These are phyloP conservation scores for Leucocoprinus birnbaumii DNA, from an alignment of 768 basidiomycete genomes.

Conservation along the genomic window DNA sequence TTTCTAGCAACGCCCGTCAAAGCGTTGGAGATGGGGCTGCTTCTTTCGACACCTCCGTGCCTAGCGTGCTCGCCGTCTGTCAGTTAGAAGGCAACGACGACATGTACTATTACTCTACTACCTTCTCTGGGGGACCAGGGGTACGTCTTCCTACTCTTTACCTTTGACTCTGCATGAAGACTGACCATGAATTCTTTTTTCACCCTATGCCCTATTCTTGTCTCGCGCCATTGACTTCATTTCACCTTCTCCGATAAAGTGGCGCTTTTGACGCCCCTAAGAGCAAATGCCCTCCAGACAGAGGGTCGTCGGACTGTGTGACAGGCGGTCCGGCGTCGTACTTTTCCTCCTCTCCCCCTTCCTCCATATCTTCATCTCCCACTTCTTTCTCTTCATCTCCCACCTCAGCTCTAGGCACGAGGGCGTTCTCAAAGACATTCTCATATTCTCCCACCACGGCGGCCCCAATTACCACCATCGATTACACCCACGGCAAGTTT, in stretches of 20 bases:
- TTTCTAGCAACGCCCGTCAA: constrained; percentile 86
- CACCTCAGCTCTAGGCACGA: constrained; percentile 2
- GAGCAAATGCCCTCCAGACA: constrained; percentile 90
- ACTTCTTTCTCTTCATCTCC: constrained; percentile 19
- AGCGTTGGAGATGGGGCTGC: constrained; percentile 97
- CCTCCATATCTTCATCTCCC: constrained; percentile 28
- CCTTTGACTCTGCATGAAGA: background rate
- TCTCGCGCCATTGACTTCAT: no score
- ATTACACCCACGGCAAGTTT: constrained; percentile 14
- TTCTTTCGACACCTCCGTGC: constrained; percentile 65
- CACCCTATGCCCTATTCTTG: constrained; percentile 7
- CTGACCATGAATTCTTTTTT: background rate
- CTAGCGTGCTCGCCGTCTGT: constrained; percentile 84
- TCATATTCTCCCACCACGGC: constrained; percentile 20
- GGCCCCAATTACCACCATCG: constrained; percentile 17
- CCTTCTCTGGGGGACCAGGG: constrained; percentile 92
- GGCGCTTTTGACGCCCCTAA: constrained; percentile 94
- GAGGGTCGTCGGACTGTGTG: constrained; percentile 96
- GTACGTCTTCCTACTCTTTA: constrained; percentile 39
- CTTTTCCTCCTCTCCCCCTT: constrained; percentile 41
- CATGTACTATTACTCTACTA: constrained; percentile 90
- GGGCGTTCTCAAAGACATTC: constrained; percentile 10
- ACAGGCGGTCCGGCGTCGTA: constrained; percentile 84
- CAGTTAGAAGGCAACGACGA: constrained; percentile 77
- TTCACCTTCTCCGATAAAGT: constrained; percentile 38